Base-by-base conservation (phyloP, 371 early-diverging fungal species). In the Smittium mucronatum region DNA sequence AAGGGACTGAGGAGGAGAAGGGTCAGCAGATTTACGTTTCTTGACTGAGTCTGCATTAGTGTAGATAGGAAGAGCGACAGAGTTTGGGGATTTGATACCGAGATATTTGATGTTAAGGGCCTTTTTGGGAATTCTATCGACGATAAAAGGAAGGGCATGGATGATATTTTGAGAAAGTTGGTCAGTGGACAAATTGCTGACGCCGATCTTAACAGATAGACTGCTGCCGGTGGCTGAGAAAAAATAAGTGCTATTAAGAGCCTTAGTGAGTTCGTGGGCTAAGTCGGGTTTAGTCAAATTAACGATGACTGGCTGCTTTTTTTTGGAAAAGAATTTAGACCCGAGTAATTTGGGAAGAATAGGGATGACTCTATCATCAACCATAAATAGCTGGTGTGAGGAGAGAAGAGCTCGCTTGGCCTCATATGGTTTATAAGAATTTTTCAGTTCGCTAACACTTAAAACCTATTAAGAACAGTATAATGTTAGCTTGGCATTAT, bases 291-390 rank as follows among this genome's bases (percentile, higher is more conserved):
- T 76, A 67, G 78, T 81, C 71, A 95, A 68, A 74, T 90, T 83
- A 16, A 96, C 86, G 0, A 92, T 88, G 25, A 87, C 86, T 1
- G 95, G 95, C 59, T 87, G 84, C 90, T 89, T 94, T 83, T 93
- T 91, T 78, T 87, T 88, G 73, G 83, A 76, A 75, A 90, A 95
- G 70, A 95, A 91, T 69, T 86, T 83, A 76, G 88, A 91, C 21
- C 95, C 95, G 35, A 97, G 75, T n/a, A 89, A 60, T 70, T 85
- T 83, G 15, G 93, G 91, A 70, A 97, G 79, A 17, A 86, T 75
- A 36, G 83, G 79, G 26, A 91, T 66, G 26, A 95, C 80, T 1
- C 89, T 84, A 28, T 88, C 88, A 81, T 95, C 96, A 1, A 92
- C 87, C 67, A 93, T 73, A 74, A 97, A 95, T 74, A 93, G 78